Conservation (phyloP, 2,329 filamentous ascomycete species). For the Arthrobotrys iridis region DNA sequence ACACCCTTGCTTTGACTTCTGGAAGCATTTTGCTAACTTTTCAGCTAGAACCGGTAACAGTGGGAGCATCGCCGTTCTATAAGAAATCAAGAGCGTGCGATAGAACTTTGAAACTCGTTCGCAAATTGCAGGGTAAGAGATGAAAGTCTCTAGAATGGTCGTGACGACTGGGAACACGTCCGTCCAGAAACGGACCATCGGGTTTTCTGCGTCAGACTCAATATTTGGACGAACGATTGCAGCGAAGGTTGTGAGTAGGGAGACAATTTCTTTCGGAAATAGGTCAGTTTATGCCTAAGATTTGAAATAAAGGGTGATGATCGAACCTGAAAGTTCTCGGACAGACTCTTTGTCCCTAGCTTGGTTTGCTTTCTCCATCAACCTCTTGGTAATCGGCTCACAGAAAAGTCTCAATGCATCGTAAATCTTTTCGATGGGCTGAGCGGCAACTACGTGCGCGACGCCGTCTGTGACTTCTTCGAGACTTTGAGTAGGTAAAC, state of each 20-base stretch:
- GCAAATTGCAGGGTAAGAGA: slow-evolving; percentile 84
- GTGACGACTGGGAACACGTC: slow-evolving; percentile 90
- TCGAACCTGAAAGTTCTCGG: slow-evolving; percentile 82
- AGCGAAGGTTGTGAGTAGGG: slow-evolving; percentile 90
- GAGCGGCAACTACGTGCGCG: slow-evolving; percentile 86
- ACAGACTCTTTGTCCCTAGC: slow-evolving; percentile 85
- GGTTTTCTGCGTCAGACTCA: slow-evolving; percentile 77
- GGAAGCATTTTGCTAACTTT: slow-evolving; percentile 86
- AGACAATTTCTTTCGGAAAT: slow-evolving; percentile 75
- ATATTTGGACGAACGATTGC: slow-evolving; percentile 80
- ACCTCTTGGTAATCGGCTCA: slow-evolving; percentile 83
- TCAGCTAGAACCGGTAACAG: slow-evolving; percentile 86
- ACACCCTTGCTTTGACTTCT: slow-evolving; percentile 86
- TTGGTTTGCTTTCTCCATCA: slow-evolving; percentile 87
- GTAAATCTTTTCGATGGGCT: slow-evolving; percentile 82
- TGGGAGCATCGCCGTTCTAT: slow-evolving; percentile 86
- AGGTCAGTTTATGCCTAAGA: slow-evolving; percentile 28
- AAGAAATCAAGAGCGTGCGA: slow-evolving; percentile 96
- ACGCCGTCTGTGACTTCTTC: slow-evolving; percentile 97
- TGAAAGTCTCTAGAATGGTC: slow-evolving; percentile 87
- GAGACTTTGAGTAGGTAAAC: slow-evolving; percentile 83
- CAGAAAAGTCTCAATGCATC: slow-evolving; percentile 89
- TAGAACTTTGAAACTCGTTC: slow-evolving; percentile 95
- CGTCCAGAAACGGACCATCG: slow-evolving; percentile 94
- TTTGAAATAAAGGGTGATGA: slow-evolving; percentile 55